These are phyloP conservation scores for Sugiyamaella floridensis DNA, from an alignment of 805 yeast genomes.

Conservation along the genomic window DNA sequence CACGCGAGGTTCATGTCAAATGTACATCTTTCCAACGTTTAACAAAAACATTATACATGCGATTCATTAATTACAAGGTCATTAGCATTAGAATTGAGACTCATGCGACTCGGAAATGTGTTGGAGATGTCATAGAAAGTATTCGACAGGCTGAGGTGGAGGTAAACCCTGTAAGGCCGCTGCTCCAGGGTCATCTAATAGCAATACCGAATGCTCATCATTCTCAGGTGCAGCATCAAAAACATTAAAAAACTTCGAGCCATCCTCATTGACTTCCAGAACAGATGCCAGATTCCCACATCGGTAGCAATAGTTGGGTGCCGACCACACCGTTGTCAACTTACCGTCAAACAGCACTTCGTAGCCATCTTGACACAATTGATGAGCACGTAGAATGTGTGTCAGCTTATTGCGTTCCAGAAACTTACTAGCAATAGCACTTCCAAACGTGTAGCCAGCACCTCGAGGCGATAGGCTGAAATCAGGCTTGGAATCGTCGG, in stretches of 20 bases:
- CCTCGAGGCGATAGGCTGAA: constrained; percentile 91
- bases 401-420: constrained; percentile 68
- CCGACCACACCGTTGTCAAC: constrained; percentile 96
- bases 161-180: constrained; percentile 19
- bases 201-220: constrained; percentile 42
- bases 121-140: constrained; percentile 36
- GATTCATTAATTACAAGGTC: too few species aligned
- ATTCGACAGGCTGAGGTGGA: constrained; percentile 42
- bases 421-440: constrained; percentile 83
- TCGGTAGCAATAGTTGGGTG: constrained; percentile 94
- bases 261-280: constrained; percentile 70
- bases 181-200: constrained; percentile 23
- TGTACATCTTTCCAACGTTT: too few species aligned
- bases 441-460: constrained; percentile 95
- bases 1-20: too few species aligned
- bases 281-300: constrained; percentile 98
- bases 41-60: too few species aligned
- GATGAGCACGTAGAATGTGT: constrained; percentile 90
- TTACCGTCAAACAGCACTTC: constrained; percentile 86
- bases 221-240: constrained; percentile 97
- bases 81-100: too few species aligned
- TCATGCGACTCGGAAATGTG: too few species aligned
- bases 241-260: constrained; percentile 73
- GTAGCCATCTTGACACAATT: constrained; percentile 92
- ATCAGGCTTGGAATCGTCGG: constrained; percentile 73